Evolutionary conservation across 2,329 filamentous ascomycete species (phyloP), one percentile per base, ranked within the genome.

Genomic region (Samsoniella hepiali): DNA sequence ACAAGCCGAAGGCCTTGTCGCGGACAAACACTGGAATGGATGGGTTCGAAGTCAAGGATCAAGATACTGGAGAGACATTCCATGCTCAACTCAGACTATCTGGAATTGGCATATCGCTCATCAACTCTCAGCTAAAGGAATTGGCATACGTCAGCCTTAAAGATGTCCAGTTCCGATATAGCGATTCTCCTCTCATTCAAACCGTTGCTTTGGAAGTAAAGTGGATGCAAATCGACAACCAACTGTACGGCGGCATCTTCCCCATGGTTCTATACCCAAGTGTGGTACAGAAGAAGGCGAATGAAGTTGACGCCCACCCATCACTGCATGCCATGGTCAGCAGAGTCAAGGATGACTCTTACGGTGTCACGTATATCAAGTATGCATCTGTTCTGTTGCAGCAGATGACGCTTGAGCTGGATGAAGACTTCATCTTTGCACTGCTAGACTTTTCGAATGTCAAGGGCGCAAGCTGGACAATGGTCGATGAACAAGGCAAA

Each of bases 171-270:
- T 78, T 99, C 67, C 93, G 93, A 65, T 97, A 95, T 76, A 92
- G 88, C 63, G 95, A 99, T 71, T 98, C 95, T n/a, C 85, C 88
- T 22, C 81, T 97, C 17, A 97, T 97, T 72, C 95, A 99, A 76
- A 98, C 93, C 0, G 78, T 97, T 66, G 94, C 91, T 55, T 81
- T 95, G 58, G 91, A 92, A 0, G 89, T 98, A 73, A 98, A 99
- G 75, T 99, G 96, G 96, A 95, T 99, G 34, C 95, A 99, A 76
- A 91, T 99, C 69, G 95, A 99, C 77, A 99, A 99, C 70, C 95
- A 99, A 75, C 85, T 99, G 15, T 99, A 99, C 71, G 96, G 96
- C 34, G 95, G 96, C 32, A 93, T 99, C 69, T 99, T 99, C 82
- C 95, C 95, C 0, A 96, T 99, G 78, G 87, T 99, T 36, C 82